phyloP scores from a whole-genome alignment of 2,329 filamentous ascomycete species.

The Macrophomina pseudophaseolina region DNA sequence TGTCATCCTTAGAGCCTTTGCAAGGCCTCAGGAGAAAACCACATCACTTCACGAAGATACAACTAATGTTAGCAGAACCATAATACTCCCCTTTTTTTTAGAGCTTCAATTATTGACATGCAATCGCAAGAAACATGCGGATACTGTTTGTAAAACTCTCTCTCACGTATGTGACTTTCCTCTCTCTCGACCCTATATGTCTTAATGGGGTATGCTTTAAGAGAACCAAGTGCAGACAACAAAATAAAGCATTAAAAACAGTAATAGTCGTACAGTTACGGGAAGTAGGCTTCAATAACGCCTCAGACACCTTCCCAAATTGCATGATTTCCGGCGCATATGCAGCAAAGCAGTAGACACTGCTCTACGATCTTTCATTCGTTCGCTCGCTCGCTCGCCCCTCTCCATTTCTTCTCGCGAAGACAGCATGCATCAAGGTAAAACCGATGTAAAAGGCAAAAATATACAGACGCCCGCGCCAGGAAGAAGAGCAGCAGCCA shows the following conservation, averaged over 20 bases:
- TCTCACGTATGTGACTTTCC: not conserved
- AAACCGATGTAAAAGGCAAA: not conserved
- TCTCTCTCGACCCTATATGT: not conserved
- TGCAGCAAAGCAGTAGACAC: not conserved
- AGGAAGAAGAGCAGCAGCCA: not conserved
- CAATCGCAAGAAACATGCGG: not conserved
- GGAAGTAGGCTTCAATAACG: not conserved
- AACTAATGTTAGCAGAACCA: too few relatives aligned
- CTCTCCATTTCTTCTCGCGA: not conserved
- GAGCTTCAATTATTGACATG: too few relatives aligned
- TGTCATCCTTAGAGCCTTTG: too few relatives aligned
- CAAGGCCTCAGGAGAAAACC: too few relatives aligned
- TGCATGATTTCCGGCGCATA: not conserved
- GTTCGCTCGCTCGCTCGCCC: too few relatives aligned
- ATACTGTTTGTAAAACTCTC: not conserved
- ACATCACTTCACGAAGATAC: too few relatives aligned
- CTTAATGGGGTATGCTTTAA: not conserved
- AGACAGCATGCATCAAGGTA: not conserved
- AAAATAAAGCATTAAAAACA: not conserved
- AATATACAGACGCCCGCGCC: not conserved
- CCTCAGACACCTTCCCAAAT: not conserved
- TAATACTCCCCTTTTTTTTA: too few relatives aligned
- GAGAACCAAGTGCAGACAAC: not conserved
- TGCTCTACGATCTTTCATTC: too few relatives aligned
- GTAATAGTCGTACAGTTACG: not conserved